Evolutionary conservation across 306 rosid species (phyloP).

Genomic region (Cicer judaicum): DNA sequence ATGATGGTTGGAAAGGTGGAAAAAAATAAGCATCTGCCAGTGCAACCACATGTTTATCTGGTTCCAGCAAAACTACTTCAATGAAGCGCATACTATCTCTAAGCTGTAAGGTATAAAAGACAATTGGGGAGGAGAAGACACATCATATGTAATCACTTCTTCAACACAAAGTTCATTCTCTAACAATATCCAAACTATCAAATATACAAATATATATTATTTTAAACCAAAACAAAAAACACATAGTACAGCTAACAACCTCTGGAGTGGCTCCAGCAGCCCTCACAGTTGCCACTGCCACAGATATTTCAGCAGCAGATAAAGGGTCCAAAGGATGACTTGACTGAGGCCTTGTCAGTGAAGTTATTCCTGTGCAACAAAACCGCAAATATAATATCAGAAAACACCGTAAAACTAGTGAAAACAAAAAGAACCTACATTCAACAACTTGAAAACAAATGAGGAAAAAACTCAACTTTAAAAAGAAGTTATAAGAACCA

Average conservation of each 20-base stretch:
- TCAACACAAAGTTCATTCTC: constrained; percentile 30
- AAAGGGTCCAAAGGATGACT: constrained; percentile 93
- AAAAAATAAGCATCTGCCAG: constrained; percentile 94
- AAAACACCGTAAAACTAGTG: constrained; percentile 5
- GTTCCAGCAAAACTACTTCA: constrained; percentile 82
- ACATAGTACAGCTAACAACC: constrained; percentile 51
- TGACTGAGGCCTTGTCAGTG: constrained; percentile 77
- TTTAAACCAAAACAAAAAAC: constrained; percentile 12
- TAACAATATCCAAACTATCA: not conserved
- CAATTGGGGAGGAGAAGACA: constrained; percentile 26
- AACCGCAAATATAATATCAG: not conserved
- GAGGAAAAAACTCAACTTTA: too few species aligned
- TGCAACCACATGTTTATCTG: constrained; percentile 85
- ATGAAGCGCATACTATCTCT: constrained; percentile 92
- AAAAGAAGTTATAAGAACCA: not conserved
- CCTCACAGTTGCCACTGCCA: constrained; percentile 88
- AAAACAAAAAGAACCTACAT: constrained; percentile 34
- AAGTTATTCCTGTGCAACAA: constrained; percentile 57
- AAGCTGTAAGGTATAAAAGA: constrained; percentile 58
- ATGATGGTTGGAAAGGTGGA: constrained; percentile 92
- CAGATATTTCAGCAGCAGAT: constrained; percentile 85
- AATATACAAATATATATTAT: constrained; percentile 5
- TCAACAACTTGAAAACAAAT: not conserved
- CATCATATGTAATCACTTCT: constrained; percentile 40
- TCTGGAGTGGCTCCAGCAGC: constrained; percentile 96